Evolutionary conservation across 495 filamentous ascomycete genomes (phyloP).

Genomic region (Neurospora sp.): DNA sequence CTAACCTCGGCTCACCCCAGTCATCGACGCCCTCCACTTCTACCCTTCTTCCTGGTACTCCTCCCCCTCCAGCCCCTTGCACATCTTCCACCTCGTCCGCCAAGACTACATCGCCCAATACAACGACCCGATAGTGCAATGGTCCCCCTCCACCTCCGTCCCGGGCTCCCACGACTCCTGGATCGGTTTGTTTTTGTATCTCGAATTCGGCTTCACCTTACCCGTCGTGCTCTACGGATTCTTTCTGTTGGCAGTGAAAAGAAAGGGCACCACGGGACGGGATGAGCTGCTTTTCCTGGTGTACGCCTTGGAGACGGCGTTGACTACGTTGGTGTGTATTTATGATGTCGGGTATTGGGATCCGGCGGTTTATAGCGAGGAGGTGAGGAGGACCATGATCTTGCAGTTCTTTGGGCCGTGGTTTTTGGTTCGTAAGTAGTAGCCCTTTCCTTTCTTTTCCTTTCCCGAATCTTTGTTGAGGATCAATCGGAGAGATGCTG

Average conservation of each 20-base stretch:
- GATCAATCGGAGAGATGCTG: neutral
- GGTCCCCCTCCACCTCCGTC: conserved; percentile 33
- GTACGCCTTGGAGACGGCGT: conserved; percentile 56
- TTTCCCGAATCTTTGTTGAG: neutral
- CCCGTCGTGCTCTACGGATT: conserved; percentile 56
- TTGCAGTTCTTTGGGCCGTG: conserved; percentile 60
- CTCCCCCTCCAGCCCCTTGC: conserved; percentile 28
- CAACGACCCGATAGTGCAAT: conserved; percentile 67
- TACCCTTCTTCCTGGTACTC: conserved; percentile 47
- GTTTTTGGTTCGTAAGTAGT: conserved; percentile 56
- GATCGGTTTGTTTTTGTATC: conserved; percentile 57
- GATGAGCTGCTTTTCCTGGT: conserved; percentile 56
- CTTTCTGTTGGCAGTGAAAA: too few relatives aligned
- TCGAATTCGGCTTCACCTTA: conserved; percentile 60
- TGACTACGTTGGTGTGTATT: conserved; percentile 64
- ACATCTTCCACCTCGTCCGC: conserved; percentile 43
- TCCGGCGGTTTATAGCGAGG: conserved; percentile 30
- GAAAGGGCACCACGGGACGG: conserved; percentile 32
- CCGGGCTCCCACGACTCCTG: conserved; percentile 37
- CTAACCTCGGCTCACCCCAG: conserved; percentile 22
- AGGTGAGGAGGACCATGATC: conserved; percentile 41
- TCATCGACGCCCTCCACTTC: conserved; percentile 55
- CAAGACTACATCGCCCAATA: conserved; percentile 56
- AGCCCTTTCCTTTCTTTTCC: neutral
- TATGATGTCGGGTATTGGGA: conserved; percentile 45